Conservation (phyloP, 257 asterid genomes). For the Solanum piurae region DNA sequence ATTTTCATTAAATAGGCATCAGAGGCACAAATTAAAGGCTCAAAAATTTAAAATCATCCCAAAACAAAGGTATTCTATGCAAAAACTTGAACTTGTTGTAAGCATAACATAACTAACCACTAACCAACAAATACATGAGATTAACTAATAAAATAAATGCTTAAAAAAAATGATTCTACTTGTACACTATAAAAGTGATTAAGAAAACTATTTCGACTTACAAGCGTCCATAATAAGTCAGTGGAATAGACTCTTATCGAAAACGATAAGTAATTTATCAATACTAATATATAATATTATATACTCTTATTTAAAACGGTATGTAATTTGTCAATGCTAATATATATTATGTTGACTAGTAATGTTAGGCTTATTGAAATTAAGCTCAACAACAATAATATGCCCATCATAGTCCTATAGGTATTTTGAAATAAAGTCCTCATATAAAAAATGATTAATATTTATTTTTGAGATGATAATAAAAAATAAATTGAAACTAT, state of each 20-base stretch:
- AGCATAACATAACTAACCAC: background rate
- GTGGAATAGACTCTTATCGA: background rate
- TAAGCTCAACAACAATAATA: background rate
- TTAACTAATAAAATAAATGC: too few relatives aligned
- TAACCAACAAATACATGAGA: background rate
- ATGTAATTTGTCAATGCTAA: too few relatives aligned
- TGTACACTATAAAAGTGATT: background rate
- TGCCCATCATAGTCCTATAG: background rate
- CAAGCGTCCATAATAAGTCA: too few relatives aligned
- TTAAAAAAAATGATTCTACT: too few relatives aligned
- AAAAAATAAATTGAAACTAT: too few relatives aligned
- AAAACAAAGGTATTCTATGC: background rate
- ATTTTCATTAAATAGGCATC: background rate
- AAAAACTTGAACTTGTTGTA: background rate
- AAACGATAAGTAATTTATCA: too few relatives aligned
- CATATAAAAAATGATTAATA: background rate
- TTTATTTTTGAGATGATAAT: background rate
- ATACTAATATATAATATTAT: background rate
- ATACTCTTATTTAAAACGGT: too few relatives aligned
- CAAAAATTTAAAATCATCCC: background rate
- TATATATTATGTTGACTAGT: background rate
- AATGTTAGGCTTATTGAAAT: background rate
- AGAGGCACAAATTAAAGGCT: background rate
- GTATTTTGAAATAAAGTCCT: background rate
- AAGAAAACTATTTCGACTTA: too few relatives aligned